Base-by-base conservation (phyloP, 495 filamentous ascomycete species). In the Hypoxylon rickii region DNA sequence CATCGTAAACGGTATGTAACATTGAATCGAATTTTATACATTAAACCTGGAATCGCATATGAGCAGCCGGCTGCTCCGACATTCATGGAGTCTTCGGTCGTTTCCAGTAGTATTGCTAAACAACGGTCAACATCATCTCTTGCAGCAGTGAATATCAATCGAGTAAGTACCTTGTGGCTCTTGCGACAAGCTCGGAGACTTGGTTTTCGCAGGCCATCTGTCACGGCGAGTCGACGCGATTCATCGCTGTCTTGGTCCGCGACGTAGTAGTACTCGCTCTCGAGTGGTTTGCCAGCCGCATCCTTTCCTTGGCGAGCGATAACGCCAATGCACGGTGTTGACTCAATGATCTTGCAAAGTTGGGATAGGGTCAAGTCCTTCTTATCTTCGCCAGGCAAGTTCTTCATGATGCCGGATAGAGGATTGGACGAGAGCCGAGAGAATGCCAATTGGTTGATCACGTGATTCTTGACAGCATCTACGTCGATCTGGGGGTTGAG, bases 261-360 rank as follows among this genome's bases (percentile, higher is more conserved):
- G n/a, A 97, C 81, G 68, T 98, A 98, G 68, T 97, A 97, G 65
- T 92, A 98, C 72, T 98, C 92, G 73, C 86, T 92, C 77, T 98
- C 93, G 7, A 98, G 82, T 5, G 85, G 79, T 76, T 96, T 92
- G 55, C 94, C 94, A 0, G 94, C 94, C 12, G 94, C 94, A 74
- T 98, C 94, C 69, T 97, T 98, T 66, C 94, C 94, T 67, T 91
- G 87, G 29, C 94, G 85, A 40, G 83, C 79, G 60, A 98, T 95
- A 64, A 93, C 85, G 22, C 94, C 94, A 42, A 97, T 83, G 62
- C 89, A 95, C 17, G 82, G 72, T 18, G 87, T 88, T 12, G 73
- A 70, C 63, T 89, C 86, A 32, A 97, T 82, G 46, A 96, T 76
- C 29, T 71, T 70, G 31, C 86, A 82, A 49, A 96, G 78, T 22